Evolutionary conservation across 257 asterid species (phyloP), one percentile per base, ranked within the genome.

Genomic region (Ehretia macrophylla): DNA sequence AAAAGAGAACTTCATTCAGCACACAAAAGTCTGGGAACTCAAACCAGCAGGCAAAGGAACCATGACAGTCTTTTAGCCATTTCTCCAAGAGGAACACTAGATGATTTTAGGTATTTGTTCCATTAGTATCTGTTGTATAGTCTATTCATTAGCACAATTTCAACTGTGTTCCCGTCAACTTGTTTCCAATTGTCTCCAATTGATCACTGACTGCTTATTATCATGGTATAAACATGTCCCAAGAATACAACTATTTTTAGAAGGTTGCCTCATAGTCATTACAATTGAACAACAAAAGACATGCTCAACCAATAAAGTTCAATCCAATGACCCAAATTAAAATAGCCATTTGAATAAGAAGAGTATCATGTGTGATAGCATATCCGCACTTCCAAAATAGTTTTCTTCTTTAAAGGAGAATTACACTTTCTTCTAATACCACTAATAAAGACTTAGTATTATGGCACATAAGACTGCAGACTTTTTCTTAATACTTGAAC

Each of bases 1-100:
- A 70, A 46, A 74, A 65, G 51, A 64, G 72, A 63, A 47, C 56
- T 17, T 21, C 62, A 60, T 38, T 21, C 68, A 60, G 51, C 46
- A 20, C 38, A 57, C 45, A 60, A 45, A 60, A 17, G 48, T 45
- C 16, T 13, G 20, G 54, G 1, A 49, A 49, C 10, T 21, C 10
- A 49, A 21, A n/a, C 20, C 54, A 17, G 54, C 54, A 49, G 54
- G 23, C 12, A 8, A 49, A 49, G 27, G 22, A 17, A 49, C 14
- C 4, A 49, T 5, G 14, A 4, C 16, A 16, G 21, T 49, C 10
- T 49, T 49, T 21, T 49, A 4, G 3, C 14, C 35, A 1, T 27
- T 6, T 27, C 35, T 27, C n/a, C n/a, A n/a, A n/a, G n/a, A n/a
- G n/a, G n/a, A n/a, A n/a, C n/a, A n/a, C n/a, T n/a, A n/a, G n/a